Evolutionary conservation across 257 asterid species (phyloP).

Genomic region (Salvia rosmarinus): DNA sequence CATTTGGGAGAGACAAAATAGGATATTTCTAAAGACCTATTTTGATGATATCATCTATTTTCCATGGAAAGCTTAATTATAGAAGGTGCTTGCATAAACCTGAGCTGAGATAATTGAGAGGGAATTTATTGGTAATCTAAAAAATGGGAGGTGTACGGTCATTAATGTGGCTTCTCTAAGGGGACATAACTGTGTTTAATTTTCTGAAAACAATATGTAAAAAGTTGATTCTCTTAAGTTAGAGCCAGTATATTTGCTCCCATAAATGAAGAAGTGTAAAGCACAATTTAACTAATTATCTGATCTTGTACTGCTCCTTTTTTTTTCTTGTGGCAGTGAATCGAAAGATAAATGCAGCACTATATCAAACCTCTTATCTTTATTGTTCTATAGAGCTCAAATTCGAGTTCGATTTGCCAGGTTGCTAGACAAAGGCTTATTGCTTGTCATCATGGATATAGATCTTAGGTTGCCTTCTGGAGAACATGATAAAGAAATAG

Average conservation of each 20-base stretch:
- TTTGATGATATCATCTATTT: background rate
- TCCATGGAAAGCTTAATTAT: too few species aligned
- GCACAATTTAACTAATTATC: background rate
- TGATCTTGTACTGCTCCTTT: background rate
- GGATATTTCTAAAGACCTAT: background rate
- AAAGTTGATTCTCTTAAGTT: background rate
- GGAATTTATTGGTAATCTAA: too few species aligned
- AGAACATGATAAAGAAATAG: conserved; percentile 72
- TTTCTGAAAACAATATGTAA: background rate
- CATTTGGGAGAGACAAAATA: too few species aligned
- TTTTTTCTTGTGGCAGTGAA: background rate
- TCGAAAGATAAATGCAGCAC: background rate
- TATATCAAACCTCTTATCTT: background rate
- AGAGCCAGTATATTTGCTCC: background rate
- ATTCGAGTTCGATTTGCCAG: conserved; percentile 35
- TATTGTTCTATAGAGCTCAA: conserved; percentile 23
- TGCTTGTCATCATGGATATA: conserved; percentile 66
- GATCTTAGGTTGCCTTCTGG: conserved; percentile 92
- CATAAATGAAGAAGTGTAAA: conserved; percentile 1
- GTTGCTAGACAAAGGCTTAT: conserved; percentile 22
- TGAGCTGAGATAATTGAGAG: too few species aligned
- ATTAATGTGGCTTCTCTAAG: conserved; percentile 4
- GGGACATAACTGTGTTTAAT: background rate
- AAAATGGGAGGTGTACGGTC: background rate
- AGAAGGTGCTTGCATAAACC: too few species aligned